phyloP scores from a whole-genome alignment of 2,329 filamentous ascomycete species.

The Emergomyces orientalis region DNA sequence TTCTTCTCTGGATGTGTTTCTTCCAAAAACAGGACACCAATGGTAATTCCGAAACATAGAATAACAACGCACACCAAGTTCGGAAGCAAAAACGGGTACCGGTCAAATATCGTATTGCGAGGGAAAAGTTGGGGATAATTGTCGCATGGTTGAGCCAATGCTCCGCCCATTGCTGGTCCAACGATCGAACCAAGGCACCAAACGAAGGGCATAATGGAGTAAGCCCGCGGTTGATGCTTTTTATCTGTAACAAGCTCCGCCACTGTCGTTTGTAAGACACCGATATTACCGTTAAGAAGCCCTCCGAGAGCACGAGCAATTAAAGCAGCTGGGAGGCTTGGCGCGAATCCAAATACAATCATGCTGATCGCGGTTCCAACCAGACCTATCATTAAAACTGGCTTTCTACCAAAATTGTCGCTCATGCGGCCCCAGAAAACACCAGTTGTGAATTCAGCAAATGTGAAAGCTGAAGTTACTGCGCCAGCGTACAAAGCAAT shows the following conservation, averaged over 20 bases:
- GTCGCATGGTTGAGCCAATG: slow-evolving; percentile 74
- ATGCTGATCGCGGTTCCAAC: slow-evolving; percentile 88
- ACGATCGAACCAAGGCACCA: slow-evolving; percentile 97
- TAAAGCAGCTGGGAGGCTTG: slow-evolving; percentile 70
- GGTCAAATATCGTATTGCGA: slow-evolving; percentile 67
- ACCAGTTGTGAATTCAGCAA: slow-evolving; percentile 88
- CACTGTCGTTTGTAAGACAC: slow-evolving; percentile 88
- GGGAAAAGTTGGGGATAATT: slow-evolving; percentile 69
- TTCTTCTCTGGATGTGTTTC: slow-evolving; percentile 86
- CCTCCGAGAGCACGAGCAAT: slow-evolving; percentile 83
- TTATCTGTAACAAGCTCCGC: slow-evolving; percentile 88
- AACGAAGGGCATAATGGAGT: slow-evolving; percentile 95
- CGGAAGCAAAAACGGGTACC: slow-evolving; percentile 80
- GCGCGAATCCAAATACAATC: slow-evolving; percentile 82
- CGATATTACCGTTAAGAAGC: slow-evolving; percentile 90
- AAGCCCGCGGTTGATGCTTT: slow-evolving; percentile 87
- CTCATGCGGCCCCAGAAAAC: slow-evolving; percentile 90
- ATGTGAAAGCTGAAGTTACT: slow-evolving; percentile 92
- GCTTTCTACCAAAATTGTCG: slow-evolving; percentile 85
- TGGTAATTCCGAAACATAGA: slow-evolving; percentile 62
- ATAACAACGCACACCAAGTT: slow-evolving; percentile 84
- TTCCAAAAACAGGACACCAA: slow-evolving; percentile 80
- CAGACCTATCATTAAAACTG: slow-evolving; percentile 80
- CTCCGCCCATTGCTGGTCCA: slow-evolving; percentile 82
- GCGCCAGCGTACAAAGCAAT: slow-evolving; percentile 91